These are phyloP conservation scores for Vitis riparia DNA, from an alignment of 164 flowering plant genomes.

Conservation along the genomic window DNA sequence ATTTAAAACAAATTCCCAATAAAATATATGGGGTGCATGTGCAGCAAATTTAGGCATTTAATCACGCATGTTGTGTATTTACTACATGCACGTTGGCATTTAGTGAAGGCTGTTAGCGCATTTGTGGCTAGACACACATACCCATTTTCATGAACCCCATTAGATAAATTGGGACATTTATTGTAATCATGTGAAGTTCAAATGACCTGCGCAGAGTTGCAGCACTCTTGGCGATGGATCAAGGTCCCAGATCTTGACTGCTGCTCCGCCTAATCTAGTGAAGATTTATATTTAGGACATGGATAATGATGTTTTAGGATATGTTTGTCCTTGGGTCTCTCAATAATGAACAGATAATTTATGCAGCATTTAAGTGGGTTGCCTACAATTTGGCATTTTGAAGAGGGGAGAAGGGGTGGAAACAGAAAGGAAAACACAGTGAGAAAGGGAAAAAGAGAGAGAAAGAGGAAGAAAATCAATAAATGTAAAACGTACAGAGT, in stretches of 20 bases:
- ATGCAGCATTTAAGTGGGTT: too few species aligned
- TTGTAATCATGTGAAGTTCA: constrained; percentile 30
- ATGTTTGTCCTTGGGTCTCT: too few species aligned
- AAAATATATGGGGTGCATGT: constrained; percentile 25
- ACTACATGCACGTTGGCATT: constrained; percentile 44
- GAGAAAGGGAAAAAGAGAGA: constrained; percentile 5
- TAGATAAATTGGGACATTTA: constrained; percentile 23
- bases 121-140: constrained; percentile 33
- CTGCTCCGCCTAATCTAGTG: too few species aligned
- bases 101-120: constrained; percentile 35
- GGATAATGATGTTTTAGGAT: too few species aligned
- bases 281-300: too few species aligned
- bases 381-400: neutral
- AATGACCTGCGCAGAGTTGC: neutral
- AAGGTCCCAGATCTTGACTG: too few species aligned
- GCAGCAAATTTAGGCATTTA: constrained; percentile 25
- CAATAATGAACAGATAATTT: too few species aligned
- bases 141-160: constrained; percentile 14
- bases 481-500: neutral
- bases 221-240: too few species aligned
- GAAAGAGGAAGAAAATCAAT: constrained; percentile 1
- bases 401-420: constrained; percentile 1
- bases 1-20: neutral
- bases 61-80: constrained; percentile 29
- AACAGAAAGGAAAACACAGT: constrained; percentile 9